Percentiles rank a stretch among this genome's conserved stretches.
phyloP scores from a whole-genome alignment of 2,329 filamentous ascomycete genomes.

The Cladosporium phlei region DNA sequence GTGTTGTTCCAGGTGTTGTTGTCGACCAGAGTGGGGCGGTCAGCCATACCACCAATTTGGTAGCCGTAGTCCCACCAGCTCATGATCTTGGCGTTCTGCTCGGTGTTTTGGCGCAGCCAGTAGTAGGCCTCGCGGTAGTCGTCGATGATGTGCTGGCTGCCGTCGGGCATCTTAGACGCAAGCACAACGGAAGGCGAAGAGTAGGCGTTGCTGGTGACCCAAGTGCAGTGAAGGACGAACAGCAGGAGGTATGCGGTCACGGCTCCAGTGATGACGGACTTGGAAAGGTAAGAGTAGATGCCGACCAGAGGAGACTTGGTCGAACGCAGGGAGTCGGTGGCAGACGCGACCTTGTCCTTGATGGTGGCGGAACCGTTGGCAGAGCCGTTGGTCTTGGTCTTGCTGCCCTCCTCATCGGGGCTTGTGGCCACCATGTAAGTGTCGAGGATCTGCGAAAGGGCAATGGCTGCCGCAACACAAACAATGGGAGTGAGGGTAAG shows the following conservation, averaged over 20 bases:
- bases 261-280: constrained; percentile 67
- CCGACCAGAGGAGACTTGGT: constrained; percentile 71
- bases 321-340: constrained; percentile 59
- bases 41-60: constrained; percentile 99
- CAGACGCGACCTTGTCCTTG: constrained; percentile 53
- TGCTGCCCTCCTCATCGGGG: constrained; percentile 46
- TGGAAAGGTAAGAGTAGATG: constrained; percentile 76
- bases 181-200: constrained; percentile 96
- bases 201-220: constrained; percentile 98
- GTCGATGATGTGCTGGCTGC: constrained; percentile 96
- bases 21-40: constrained; percentile 92
- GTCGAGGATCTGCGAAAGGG: constrained; percentile 81
- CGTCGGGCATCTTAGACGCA: constrained; percentile 86
- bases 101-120: constrained; percentile 97
- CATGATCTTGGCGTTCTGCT: constrained; percentile 95
- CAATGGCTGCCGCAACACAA: constrained; percentile 87
- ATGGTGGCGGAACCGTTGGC: constrained; percentile 41
- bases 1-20: constrained; percentile 99
- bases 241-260: constrained; percentile 78
- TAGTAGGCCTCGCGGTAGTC: constrained; percentile 99
- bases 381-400: constrained; percentile 41
- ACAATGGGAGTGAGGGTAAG: constrained; percentile 94
- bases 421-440: constrained; percentile 68
- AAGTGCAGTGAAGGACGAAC: constrained; percentile 96
- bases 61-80: constrained; percentile 99